A percentile compares a stretch with the other conserved stretches of the same genome.
Evolutionary conservation across 2,329 filamentous ascomycete species (phyloP).

Genomic region (Aureobasidium sp.): DNA sequence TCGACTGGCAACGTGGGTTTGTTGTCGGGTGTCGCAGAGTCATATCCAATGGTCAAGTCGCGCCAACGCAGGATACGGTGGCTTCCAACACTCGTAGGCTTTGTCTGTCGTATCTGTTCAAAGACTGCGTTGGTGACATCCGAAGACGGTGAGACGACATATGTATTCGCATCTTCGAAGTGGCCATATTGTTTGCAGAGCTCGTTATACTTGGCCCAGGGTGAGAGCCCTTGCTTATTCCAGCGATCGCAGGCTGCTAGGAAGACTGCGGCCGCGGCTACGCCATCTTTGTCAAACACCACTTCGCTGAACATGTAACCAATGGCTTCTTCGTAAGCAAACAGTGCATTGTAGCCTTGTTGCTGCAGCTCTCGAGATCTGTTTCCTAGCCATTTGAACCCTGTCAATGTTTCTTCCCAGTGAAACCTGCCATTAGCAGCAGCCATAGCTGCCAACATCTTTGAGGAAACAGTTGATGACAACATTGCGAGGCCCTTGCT

Average conservation of each 20-base stretch:
- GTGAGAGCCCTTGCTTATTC: slow-evolving; percentile 45
- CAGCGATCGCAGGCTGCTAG: slow-evolving; percentile 47
- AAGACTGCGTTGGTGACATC: slow-evolving; percentile 48
- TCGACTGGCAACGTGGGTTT: slow-evolving; percentile 50
- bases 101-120: slow-evolving; percentile 38
- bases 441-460: slow-evolving; percentile 54
- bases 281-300: slow-evolving; percentile 57
- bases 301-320: slow-evolving; percentile 58
- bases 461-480: slow-evolving; percentile 55
- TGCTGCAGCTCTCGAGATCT: slow-evolving; percentile 45
- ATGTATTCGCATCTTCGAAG: slow-evolving; percentile 57
- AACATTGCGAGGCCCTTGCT: slow-evolving; percentile 43
- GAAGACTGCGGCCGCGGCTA: slow-evolving; percentile 53
- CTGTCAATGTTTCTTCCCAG: slow-evolving; percentile 55
- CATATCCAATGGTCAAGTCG: slow-evolving; percentile 53
- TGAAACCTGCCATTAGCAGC: slow-evolving; percentile 39
- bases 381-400: slow-evolving; percentile 62
- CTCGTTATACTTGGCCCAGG: slow-evolving; percentile 48
- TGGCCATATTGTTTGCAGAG: slow-evolving; percentile 51
- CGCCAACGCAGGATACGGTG: slow-evolving; percentile 51
- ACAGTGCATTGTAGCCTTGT: slow-evolving; percentile 41
- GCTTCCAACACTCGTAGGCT: slow-evolving; percentile 27
- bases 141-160: slow-evolving; percentile 51
- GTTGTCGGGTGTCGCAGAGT: slow-evolving; percentile 46
- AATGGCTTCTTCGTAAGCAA: slow-evolving; percentile 58